Conservation (phyloP, 352 stramenopile species). For the Stramenopiles sp. region DNA sequence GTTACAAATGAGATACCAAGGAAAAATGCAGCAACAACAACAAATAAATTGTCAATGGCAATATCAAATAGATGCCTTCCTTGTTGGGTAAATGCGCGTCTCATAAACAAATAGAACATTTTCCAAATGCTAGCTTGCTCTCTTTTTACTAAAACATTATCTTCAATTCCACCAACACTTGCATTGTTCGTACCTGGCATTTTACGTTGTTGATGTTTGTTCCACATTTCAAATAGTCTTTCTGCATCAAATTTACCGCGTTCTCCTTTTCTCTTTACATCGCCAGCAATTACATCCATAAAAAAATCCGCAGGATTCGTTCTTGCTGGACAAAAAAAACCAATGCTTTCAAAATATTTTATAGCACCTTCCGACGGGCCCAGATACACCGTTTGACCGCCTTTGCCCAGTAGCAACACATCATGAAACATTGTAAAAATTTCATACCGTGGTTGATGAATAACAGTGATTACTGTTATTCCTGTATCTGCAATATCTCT, state of each 20-base stretch:
- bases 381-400: not conserved
- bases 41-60: no score
- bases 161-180: no score
- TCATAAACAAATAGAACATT: no score
- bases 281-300: not conserved
- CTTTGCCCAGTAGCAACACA: not conserved
- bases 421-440: conserved; percentile 1
- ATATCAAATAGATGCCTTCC: no score
- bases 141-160: no score
- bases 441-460: not conserved
- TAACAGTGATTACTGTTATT: conserved; percentile 8
- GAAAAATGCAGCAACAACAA: no score
- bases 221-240: conserved; percentile 2
- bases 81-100: no score
- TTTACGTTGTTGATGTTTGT: no score
- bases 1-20: no score
- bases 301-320: not conserved
- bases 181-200: no score
- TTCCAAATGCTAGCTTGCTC: no score
- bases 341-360: conserved; percentile 1
- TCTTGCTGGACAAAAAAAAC: not conserved
- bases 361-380: not conserved
- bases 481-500: not conserved
- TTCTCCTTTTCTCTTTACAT: not conserved
- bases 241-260: not conserved